Base-by-base conservation (phyloP, 345 rosid species). In the Eucalyptus microcorys region DNA sequence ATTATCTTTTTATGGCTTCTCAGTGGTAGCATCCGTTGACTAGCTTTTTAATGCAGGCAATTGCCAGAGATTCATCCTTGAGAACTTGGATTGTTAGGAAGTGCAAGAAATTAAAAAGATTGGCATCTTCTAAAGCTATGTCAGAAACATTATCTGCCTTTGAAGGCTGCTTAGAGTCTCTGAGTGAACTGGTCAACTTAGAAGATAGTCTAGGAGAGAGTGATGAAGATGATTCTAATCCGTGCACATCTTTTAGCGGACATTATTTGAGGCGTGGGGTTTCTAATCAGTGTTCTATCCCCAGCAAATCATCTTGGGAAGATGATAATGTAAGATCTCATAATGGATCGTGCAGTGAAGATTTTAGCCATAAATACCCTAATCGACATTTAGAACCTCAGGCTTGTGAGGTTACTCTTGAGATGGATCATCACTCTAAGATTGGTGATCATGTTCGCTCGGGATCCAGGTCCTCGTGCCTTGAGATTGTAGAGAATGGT, bases 401-500 rank as follows among this genome's bases (percentile, higher is more conserved):
- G 87, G 87, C 91, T 59, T 91, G 91, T 24, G 40, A 64, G 66
- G 88, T 88, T 88, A 89, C 87, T 87, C 88, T 87, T 88, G 94
- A 93, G 87, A 91, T 89, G 88, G 94, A 94, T 89, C 86, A 91
- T 64, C 93, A 90, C 84, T 92, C 94, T 34, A 94, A 88, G 93
- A 93, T 93, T 90, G 95, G 94, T 87, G 92, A 91, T 91, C 93
- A 91, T 92, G 94, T 93, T 90, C 91, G 92, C 90, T 97, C 95
- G 89, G 94, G 95, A 86, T 89, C 96, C 90, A 92, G 94, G 92
- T 93, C 95, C 90, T 93, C 90, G 93, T 96, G 94, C 89, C 91
- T 92, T 89, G 99, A 97, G 91, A 93, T 87, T 53, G 92, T 92
- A 88, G 98, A 98, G 87, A 94, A 88, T 91, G 95, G 95, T 88